These are phyloP conservation scores for Fagopyrum tataricum DNA, from an alignment of 148 eudicot species.

Conservation along the genomic window DNA sequence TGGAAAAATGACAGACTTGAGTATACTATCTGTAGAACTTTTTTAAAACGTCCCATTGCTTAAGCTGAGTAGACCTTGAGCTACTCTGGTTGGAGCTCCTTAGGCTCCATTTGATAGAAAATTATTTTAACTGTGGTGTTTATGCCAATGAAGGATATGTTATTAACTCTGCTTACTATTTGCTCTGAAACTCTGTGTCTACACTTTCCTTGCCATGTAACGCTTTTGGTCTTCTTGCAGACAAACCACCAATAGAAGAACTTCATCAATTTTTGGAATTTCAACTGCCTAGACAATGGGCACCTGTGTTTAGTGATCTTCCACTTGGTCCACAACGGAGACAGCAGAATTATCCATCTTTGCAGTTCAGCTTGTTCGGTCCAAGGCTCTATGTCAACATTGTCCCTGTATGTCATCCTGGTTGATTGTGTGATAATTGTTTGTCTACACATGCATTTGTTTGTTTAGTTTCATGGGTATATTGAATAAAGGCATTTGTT, in stretches of 20 bases:
- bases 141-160: neutral
- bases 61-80: neutral
- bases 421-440: neutral
- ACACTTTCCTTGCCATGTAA: neutral
- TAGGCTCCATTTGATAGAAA: too few relatives aligned
- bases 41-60: neutral
- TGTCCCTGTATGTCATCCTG: conserved; percentile 38
- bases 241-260: conserved; percentile 96
- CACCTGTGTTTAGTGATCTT: conserved; percentile 93
- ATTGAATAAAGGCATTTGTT: neutral
- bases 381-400: conserved; percentile 90
- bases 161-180: neutral
- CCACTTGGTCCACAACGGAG: conserved; percentile 94
- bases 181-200: neutral
- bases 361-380: conserved; percentile 96
- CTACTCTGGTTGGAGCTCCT: neutral
- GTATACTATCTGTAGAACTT: neutral
- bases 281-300: conserved; percentile 99
- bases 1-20: too few relatives aligned
- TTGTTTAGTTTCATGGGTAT: neutral
- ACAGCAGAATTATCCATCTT: conserved; percentile 64
- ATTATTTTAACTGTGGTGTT: neutral
- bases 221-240: conserved; percentile 32
- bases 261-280: conserved; percentile 97
- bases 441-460: neutral